Conservation (phyloP, 2,329 filamentous ascomycete species). For the Colletotrichum kahawae region DNA sequence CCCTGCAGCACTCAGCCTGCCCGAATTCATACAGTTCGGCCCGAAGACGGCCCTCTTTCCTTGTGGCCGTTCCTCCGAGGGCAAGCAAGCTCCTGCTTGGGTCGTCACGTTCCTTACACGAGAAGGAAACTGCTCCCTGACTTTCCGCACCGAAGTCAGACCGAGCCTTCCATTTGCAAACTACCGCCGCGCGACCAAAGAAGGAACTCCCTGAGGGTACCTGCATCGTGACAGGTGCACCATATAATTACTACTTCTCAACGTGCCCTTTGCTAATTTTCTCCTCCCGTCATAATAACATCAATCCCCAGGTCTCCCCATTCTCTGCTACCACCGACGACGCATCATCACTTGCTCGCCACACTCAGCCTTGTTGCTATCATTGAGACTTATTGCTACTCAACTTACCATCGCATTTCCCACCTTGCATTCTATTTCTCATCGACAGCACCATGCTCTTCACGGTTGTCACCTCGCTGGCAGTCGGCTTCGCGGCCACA, state of each 20-base stretch:
- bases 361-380: not conserved
- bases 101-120: not conserved
- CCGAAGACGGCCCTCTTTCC: not conserved
- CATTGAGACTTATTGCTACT: not conserved
- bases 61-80: not conserved
- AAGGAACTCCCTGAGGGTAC: not conserved
- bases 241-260: not conserved
- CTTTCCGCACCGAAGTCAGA: not conserved
- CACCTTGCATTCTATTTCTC: too few species aligned
- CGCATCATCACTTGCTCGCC: not conserved
- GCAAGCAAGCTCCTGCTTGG: not conserved
- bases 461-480: not conserved
- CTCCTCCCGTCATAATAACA: not conserved
- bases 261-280: not conserved
- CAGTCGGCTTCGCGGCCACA: not conserved
- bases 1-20: rapidly evolving
- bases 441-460: not conserved
- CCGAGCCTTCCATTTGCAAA: not conserved
- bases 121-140: not conserved
- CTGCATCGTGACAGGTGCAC: not conserved
- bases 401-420: rapidly evolving
- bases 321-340: not conserved
- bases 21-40: not conserved
- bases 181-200: not conserved
- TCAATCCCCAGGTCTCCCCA: not conserved